phyloP scores from a whole-genome alignment of 2,329 filamentous ascomycete genomes.

The Neofusicoccum laricinum region DNA sequence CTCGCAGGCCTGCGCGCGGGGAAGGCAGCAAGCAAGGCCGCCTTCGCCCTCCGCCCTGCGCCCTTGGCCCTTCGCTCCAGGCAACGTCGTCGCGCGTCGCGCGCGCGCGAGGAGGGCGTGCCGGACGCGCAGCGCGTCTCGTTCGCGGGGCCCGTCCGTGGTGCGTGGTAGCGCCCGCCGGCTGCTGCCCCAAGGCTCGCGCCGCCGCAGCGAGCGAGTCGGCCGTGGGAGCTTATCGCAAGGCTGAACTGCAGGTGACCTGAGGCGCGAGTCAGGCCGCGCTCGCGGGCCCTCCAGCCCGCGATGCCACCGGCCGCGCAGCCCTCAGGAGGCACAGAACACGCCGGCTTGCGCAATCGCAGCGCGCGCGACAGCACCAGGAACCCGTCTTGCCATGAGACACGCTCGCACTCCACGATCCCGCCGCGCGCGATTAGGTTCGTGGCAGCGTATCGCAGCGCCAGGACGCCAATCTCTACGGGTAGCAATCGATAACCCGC shows the following conservation, averaged over 20 bases:
- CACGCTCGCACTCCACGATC: background rate
- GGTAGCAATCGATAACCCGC: background rate
- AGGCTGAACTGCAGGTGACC: constrained; percentile 2
- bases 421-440: background rate
- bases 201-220: background rate
- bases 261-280: background rate
- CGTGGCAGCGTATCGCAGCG: background rate
- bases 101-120: background rate
- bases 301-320: background rate
- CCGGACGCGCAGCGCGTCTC: too few species aligned
- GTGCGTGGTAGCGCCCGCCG: background rate
- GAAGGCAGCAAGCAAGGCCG: background rate
- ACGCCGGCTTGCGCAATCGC: background rate
- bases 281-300: background rate
- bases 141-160: too few species aligned
- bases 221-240: constrained; percentile 3
- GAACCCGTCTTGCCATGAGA: background rate
- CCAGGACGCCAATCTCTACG: background rate
- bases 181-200: constrained; percentile 3
- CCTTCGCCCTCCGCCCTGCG: background rate
- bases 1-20: background rate
- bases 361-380: background rate
- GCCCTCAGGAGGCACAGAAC: background rate
- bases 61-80: background rate
- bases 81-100: background rate